These are phyloP conservation scores for Excoecaria cochinchinensis DNA, from an alignment of 345 rosid genomes.

Conservation along the genomic window DNA sequence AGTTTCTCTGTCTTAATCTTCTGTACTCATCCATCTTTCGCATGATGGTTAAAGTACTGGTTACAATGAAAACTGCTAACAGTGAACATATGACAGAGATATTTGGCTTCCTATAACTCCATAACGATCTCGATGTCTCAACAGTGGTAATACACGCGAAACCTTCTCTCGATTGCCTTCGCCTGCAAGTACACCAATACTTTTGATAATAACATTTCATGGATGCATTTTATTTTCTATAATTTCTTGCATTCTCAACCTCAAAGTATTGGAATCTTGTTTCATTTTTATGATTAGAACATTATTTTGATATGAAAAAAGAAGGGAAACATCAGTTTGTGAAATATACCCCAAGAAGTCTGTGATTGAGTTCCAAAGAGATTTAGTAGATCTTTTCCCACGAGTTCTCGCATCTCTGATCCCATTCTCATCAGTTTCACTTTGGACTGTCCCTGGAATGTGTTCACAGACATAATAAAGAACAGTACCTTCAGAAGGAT, in stretches of 20 bases:
- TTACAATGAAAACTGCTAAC: slow-evolving; percentile 19
- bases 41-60: slow-evolving; percentile 10
- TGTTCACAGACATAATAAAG: neutral
- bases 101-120: slow-evolving; percentile 33
- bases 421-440: slow-evolving; percentile 12
- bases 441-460: slow-evolving; percentile 24
- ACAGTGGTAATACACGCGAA: slow-evolving; percentile 46
- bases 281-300: neutral
- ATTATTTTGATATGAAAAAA: neutral
- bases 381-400: slow-evolving; percentile 20
- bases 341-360: slow-evolving; percentile 45
- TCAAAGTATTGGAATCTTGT: neutral
- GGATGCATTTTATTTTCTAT: neutral
- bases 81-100: slow-evolving; percentile 28
- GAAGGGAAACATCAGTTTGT: neutral
- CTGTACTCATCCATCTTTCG: slow-evolving; percentile 10
- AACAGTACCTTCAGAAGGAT: neutral
- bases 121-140: slow-evolving; percentile 29
- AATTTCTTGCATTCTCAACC: neutral
- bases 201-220: neutral
- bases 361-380: slow-evolving; percentile 45
- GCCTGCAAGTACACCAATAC: slow-evolving; percentile 36
- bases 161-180: slow-evolving; percentile 47
- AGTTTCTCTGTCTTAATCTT: neutral
- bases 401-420: slow-evolving; percentile 8